Evolutionary conservation across 495 filamentous ascomycete genomes (phyloP), one percentile per base, ranked within the genome.

Genomic region (Hypoxylon fragiforme): DNA sequence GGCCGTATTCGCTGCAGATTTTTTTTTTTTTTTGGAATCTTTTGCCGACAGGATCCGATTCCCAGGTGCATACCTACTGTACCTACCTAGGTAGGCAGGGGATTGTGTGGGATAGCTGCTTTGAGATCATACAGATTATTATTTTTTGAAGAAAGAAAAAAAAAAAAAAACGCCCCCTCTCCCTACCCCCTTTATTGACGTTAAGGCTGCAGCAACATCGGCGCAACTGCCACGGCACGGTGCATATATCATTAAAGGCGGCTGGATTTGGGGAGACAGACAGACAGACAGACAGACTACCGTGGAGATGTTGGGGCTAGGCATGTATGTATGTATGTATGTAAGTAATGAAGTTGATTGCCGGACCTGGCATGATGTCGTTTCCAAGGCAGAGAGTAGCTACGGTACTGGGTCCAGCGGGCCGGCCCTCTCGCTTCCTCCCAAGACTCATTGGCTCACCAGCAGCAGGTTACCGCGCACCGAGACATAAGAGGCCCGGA

Each of bases 371-470:
- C n/a, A n/a, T n/a, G n/a, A n/a, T n/a, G n/a, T n/a, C n/a, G n/a
- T n/a, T n/a, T n/a, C n/a, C n/a, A n/a, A n/a, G n/a, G n/a, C n/a
- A n/a, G n/a, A n/a, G n/a, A n/a, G n/a, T n/a, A n/a, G n/a, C n/a
- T n/a, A n/a, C n/a, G n/a, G n/a, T n/a, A n/a, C n/a, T n/a, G n/a
- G n/a, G n/a, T n/a, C 38, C 21, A 28, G 34, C 48, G 46, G 57
- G 34, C 51, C 50, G 57, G 45, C 37, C 28, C 39, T 30, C 54
- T 67, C 64, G 64, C 64, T 64, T 64, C 57, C 22, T 41, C 37
- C 46, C 37, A 32, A 50, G 50, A 54, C 50, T 49, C 50, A 67
- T 67, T 64, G 64, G 64, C 39, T 54, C 43, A 22, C 21, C 30
- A 21, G 28, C 24, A 31, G 60, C 43, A 59, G 40, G 54, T 38